Percentiles rank a stretch among this genome's conserved stretches.
Evolutionary conservation across 257 asterid genomes (phyloP).

Genomic region (Eucommia ulmoides): DNA sequence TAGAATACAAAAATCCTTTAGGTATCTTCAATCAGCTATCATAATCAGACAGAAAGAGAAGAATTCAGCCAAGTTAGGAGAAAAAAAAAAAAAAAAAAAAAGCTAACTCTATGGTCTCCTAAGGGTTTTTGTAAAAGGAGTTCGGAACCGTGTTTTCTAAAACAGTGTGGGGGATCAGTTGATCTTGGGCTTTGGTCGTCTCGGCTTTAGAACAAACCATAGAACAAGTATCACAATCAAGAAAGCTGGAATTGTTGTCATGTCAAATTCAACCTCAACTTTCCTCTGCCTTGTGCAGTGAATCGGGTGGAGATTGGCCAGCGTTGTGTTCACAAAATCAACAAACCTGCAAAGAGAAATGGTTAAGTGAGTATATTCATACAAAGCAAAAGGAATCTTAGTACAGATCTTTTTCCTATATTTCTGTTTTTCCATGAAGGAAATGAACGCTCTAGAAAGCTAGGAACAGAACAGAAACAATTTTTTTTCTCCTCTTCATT

Average conservation of each 20-base stretch:
- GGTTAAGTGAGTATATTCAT: background rate
- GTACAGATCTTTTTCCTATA: too few relatives aligned
- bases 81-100: too few relatives aligned
- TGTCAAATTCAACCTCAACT: constrained; percentile 74
- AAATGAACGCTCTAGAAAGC: background rate
- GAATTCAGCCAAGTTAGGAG: background rate
- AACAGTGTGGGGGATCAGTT: too few relatives aligned
- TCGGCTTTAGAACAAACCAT: constrained; percentile 70
- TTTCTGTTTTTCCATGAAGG: background rate
- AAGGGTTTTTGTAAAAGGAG: background rate
- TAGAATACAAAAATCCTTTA: too few relatives aligned
- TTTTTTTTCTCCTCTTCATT: too few relatives aligned
- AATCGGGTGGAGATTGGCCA: constrained; percentile 63
- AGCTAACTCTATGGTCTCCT: background rate
- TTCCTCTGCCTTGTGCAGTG: constrained; percentile 81
- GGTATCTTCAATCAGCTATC: too few relatives aligned
- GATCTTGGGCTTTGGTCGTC: constrained; percentile 25
- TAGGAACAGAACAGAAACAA: too few relatives aligned
- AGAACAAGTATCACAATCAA: constrained; percentile 49
- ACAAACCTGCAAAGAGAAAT: constrained; percentile 5
- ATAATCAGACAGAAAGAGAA: too few relatives aligned
- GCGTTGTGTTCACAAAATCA: constrained; percentile 50
- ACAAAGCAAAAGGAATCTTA: too few relatives aligned
- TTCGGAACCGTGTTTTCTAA: background rate
- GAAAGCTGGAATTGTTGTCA: constrained; percentile 82